These are phyloP conservation scores for Alternaria sp. DNA, from an alignment of 2,329 filamentous ascomycete species.

Conservation along the genomic window DNA sequence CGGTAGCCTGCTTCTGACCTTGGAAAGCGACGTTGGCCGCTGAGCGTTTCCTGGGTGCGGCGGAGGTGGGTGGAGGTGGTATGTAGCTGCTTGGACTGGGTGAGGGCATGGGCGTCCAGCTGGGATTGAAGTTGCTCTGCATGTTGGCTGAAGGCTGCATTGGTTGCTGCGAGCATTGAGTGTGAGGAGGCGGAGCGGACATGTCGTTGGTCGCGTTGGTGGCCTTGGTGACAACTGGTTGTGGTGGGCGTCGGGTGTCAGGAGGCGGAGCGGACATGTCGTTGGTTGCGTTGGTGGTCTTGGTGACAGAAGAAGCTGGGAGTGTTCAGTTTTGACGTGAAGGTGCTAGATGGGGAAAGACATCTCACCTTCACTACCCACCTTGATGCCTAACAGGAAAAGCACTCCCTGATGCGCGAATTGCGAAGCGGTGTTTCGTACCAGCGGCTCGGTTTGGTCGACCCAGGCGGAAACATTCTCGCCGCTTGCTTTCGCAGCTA, in stretches of 20 bases:
- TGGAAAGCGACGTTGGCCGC: neutral
- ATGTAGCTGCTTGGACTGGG: conserved; percentile 54
- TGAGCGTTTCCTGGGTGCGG: neutral
- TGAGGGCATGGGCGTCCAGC: neutral
- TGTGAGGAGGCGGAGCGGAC: neutral
- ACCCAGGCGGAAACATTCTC: conserved; percentile 15
- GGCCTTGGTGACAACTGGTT: too few relatives aligned
- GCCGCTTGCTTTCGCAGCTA: neutral
- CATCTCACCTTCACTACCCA: conserved; percentile 72
- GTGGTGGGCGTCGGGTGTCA: neutral
- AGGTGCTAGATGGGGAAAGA: conserved; percentile 76
- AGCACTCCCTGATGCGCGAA: conserved; percentile 20
- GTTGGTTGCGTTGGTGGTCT: neutral
- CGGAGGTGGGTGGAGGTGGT: conserved; percentile 53
- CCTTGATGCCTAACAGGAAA: conserved; percentile 63
- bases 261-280: neutral
- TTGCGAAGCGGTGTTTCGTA: neutral
- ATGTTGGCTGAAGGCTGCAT: neutral
- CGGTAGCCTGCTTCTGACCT: neutral
- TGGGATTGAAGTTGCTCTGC: neutral
- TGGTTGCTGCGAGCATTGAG: too few relatives aligned
- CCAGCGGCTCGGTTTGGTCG: conserved; percentile 17
- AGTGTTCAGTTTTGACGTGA: conserved; percentile 51
- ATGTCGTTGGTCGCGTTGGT: neutral
- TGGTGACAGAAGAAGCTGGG: neutral